phyloP scores from a whole-genome alignment of 2,329 filamentous ascomycete genomes.

The Biscogniauxia sp. region DNA sequence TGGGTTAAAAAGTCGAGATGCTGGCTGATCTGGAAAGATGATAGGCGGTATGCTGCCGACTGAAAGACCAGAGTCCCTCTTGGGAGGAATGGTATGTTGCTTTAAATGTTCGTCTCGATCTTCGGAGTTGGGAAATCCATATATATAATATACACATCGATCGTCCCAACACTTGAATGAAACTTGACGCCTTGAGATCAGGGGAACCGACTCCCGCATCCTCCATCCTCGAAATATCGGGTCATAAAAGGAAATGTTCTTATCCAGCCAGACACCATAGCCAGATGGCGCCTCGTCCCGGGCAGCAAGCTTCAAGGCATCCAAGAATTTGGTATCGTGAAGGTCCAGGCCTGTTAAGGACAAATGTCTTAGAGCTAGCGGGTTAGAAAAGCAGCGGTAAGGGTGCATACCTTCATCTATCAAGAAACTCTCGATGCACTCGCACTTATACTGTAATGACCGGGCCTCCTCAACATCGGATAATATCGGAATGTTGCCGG shows the following conservation, averaged over 20 bases:
- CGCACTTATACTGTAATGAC: constrained; percentile 56
- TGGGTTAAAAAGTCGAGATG: constrained; percentile 28
- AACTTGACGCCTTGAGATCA: constrained; percentile 35
- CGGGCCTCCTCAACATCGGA: constrained; percentile 58
- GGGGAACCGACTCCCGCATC: constrained; percentile 36
- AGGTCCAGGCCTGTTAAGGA: constrained; percentile 41
- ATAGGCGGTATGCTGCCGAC: constrained; percentile 37
- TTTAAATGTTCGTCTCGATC: constrained; percentile 52
- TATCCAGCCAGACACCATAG: constrained; percentile 52
- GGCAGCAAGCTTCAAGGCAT: constrained; percentile 36
- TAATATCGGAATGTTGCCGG: constrained; percentile 41
- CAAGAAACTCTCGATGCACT: constrained; percentile 54
- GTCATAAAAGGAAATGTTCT: constrained; percentile 49
- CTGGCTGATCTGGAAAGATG: constrained; percentile 35
- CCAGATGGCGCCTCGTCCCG: constrained; percentile 43
- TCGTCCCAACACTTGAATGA: constrained; percentile 57
- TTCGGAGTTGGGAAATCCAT: constrained; percentile 50
- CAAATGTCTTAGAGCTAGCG: constrained; percentile 9
- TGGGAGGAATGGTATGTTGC: constrained; percentile 42
- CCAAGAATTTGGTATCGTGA: constrained; percentile 39
- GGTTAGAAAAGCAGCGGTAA: not conserved
- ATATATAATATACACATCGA: constrained; percentile 56
- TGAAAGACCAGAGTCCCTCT: constrained; percentile 46
- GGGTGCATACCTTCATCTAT: constrained; percentile 44
- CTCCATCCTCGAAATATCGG: constrained; percentile 43